Conservation (phyloP, 805 yeast genomes). For the Barnettozyma botsteinii region DNA sequence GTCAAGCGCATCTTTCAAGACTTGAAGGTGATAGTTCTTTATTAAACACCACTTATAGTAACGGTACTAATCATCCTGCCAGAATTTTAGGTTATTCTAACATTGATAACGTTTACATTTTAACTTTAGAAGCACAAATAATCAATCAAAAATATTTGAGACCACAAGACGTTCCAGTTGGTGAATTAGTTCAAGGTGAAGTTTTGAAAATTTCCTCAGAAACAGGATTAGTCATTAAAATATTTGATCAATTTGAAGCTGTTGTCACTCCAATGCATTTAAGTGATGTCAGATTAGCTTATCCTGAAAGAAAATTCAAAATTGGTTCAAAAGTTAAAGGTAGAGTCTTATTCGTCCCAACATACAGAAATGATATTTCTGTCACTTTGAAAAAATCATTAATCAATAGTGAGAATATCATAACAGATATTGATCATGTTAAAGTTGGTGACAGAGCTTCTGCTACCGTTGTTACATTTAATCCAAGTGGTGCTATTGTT, state of each 20-base stretch:
- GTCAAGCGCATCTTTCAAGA: conserved; percentile 77
- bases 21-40: conserved; percentile 42
- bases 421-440: conserved; percentile 45
- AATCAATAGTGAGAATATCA: conserved; percentile 43
- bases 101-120: conserved; percentile 58
- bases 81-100: conserved; percentile 68
- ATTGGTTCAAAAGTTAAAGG: conserved; percentile 77
- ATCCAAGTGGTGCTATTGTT: conserved; percentile 74
- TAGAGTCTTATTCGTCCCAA: conserved; percentile 52
- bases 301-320: conserved; percentile 91
- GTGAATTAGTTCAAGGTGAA: conserved; percentile 56
- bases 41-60: conserved; percentile 41
- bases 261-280: conserved; percentile 69
- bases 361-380: conserved; percentile 41
- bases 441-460: conserved; percentile 50
- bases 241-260: conserved; percentile 67
- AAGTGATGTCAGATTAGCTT: conserved; percentile 74
- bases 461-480: conserved; percentile 70
- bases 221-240: conserved; percentile 60
- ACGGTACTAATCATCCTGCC: conserved; percentile 67
- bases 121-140: conserved; percentile 64
- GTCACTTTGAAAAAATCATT: conserved; percentile 82
- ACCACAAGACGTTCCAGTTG: conserved; percentile 68
- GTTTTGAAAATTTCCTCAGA: conserved; percentile 46
- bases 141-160: conserved; percentile 63